Evolutionary conservation across 805 yeast genomes (phyloP).

Genomic region (Wickerhamiella shivajii): DNA sequence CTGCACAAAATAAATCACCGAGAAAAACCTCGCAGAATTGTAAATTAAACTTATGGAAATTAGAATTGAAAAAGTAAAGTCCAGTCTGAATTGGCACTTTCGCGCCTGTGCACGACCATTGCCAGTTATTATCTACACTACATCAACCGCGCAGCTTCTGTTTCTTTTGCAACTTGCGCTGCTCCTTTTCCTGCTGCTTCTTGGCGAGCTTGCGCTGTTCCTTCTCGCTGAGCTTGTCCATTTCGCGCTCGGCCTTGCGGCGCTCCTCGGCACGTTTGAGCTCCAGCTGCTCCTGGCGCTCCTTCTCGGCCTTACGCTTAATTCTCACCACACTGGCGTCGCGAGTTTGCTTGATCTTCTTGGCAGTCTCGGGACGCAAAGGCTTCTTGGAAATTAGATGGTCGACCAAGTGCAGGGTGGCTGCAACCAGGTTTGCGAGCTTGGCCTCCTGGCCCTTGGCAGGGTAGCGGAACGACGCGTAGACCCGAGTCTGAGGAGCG

Average conservation of each 20-base stretch:
- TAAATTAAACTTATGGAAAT: neutral
- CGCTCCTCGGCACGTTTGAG: slow-evolving; percentile 42
- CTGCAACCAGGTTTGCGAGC: slow-evolving; percentile 35
- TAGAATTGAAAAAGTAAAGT: neutral
- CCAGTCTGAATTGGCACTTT: neutral
- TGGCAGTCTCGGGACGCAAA: slow-evolving; percentile 60
- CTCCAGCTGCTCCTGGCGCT: slow-evolving; percentile 51
- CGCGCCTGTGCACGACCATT: too few species aligned
- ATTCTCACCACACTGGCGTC: slow-evolving; percentile 57
- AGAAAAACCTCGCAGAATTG: neutral
- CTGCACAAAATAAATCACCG: neutral
- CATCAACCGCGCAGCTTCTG: too few species aligned
- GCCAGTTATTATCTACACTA: too few species aligned
- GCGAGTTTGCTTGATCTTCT: slow-evolving; percentile 67
- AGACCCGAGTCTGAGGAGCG: slow-evolving; percentile 26
- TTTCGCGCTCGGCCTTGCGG: slow-evolving; percentile 46
- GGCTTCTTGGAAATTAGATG: slow-evolving; percentile 34
- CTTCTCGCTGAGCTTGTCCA: slow-evolving; percentile 54
- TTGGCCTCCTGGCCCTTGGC: slow-evolving; percentile 36
- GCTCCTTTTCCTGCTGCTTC: slow-evolving; percentile 69
- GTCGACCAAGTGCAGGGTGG: slow-evolving; percentile 48
- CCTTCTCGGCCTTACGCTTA: slow-evolving; percentile 49
- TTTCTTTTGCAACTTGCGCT: slow-evolving; percentile 39
- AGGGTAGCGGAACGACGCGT: slow-evolving; percentile 42
- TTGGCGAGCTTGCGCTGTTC: slow-evolving; percentile 67